Base-by-base conservation (phyloP, 2,329 filamentous ascomycete species). In the Colletotrichum cuscutae region DNA sequence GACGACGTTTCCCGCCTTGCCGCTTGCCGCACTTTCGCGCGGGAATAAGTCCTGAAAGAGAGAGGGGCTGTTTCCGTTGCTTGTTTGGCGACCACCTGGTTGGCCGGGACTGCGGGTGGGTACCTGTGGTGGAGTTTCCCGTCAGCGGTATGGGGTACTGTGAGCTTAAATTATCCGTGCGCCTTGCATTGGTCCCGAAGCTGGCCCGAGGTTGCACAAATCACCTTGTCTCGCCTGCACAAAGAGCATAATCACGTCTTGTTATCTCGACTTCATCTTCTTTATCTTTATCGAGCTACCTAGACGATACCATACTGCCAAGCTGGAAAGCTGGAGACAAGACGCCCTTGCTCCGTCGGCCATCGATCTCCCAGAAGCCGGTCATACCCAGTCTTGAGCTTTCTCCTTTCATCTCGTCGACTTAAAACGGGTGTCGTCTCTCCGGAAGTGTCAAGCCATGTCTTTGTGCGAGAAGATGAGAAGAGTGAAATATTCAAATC, bases 1-100 rank as follows among this genome's bases (percentile, higher is more conserved):
- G 69, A 72, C 65, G 70, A 69, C 71, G 67, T 71, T 73, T 73
- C 67, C 67, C 71, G 67, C 71, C 71, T 58, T 65, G 67, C 71
- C 66, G 66, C 71, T 28, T 70, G 67, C 60, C 71, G 66, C 71
- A 65, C 71, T 60, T 66, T 70, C 61, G 71, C 71, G 60, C 66
- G 56, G 71, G 54, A 72, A 72, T 56, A 65, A 32, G 37, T 42
- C 30, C 42, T n/a, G 42, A 49, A 59, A 67, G 37, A 65, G 60
- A 71, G 71, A 71, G 70, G 66, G 71, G 67, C 52, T 64, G 61
- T 68, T 61, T 60, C 30, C 30, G 35, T 69, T 69, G 69, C 28
- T 72, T 64, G 37, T 65, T 70, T 65, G 49, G 54, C 56, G 37
- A 12, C 12, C 15, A 22, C 52, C n/a, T 72, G 70, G 70, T 72